phyloP scores from a whole-genome alignment of 768 basidiomycete species.

The Tylopilus sp. region DNA sequence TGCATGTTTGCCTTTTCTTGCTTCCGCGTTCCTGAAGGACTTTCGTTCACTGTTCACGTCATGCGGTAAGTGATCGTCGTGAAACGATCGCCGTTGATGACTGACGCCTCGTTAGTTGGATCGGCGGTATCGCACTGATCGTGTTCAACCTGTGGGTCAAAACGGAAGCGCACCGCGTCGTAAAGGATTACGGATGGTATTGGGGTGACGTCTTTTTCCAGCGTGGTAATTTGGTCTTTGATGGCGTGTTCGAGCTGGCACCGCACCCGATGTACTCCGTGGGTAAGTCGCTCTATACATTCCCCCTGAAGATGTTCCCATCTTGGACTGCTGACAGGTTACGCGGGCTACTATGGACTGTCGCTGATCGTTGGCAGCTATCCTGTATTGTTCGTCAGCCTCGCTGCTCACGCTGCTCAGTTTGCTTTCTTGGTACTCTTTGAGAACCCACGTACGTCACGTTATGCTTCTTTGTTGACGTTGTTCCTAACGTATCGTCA shows the following conservation, averaged over 20 bases:
- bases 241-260: constrained; percentile 94
- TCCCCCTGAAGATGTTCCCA: not conserved
- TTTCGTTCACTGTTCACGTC: constrained; percentile 70
- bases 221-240: constrained; percentile 90
- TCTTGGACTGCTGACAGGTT: constrained; percentile 61
- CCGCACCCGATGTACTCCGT: constrained; percentile 97
- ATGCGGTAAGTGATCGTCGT: constrained; percentile 55
- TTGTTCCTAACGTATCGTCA: constrained; percentile 27
- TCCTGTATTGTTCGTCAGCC: constrained; percentile 85
- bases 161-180: constrained; percentile 93
- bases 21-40: constrained; percentile 78
- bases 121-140: constrained; percentile 80
- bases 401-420: constrained; percentile 93
- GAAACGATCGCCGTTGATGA: not conserved
- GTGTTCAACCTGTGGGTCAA: constrained; percentile 99
- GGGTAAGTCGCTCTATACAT: constrained; percentile 34
- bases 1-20: constrained; percentile 94
- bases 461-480: not conserved
- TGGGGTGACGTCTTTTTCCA: constrained; percentile 95
- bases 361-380: constrained; percentile 89
- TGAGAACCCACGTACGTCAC: constrained; percentile 88
- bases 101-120: constrained; percentile 56
- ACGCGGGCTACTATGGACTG: constrained; percentile 96
- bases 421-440: constrained; percentile 95
- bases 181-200: constrained; percentile 98